Evolutionary conservation across 257 asterid genomes (phyloP), one percentile per base, ranked within the genome.

Genomic region (Solanum ahanhuiri): DNA sequence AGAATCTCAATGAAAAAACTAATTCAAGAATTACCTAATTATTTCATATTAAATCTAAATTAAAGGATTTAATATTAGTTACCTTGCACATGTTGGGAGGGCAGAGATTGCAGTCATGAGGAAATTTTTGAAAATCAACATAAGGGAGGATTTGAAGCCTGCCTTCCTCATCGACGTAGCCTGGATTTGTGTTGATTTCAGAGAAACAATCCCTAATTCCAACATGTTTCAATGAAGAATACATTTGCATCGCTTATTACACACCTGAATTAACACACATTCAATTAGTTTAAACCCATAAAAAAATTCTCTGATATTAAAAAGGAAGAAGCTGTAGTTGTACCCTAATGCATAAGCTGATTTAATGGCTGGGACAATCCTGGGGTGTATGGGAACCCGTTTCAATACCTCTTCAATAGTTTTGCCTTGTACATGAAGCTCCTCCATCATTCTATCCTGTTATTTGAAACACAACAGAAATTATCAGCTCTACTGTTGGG

Each of bases 51-150:
- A 6, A 67, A 14, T 69, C 6, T 0, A 69, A 66, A 1, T 11
- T 6, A 7, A 69, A 30, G 39, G 28, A 64, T 75, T 31, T 30
- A 39, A 3, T n/a, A 48, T 39, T 7, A 45, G 18, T 45, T 81
- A 90, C 92, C 91, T 91, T 91, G 88, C 94, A 91, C 94, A 90
- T 91, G 88, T 90, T 91, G 15, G 92, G 92, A 58, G 94, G 94
- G 83, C 94, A 92, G 9, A 66, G 87, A 23, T 87, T 83, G 88
- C 94, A 91, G 28, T 91, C 89, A 54, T 91, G 94, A 39, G 94
- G 64, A 2, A 81, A 88, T n/a, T 28, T 17, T 12, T 48, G 71
- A 69, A 87, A 89, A 82, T 89, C 88, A 64, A 64, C 82, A 12
- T 77, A 86, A 48, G 90, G 91, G 2, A 67, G 37, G 87, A 89